Evolutionary conservation across 306 rosid genomes (phyloP).

Genomic region (Glycyrrhiza uralensis): DNA sequence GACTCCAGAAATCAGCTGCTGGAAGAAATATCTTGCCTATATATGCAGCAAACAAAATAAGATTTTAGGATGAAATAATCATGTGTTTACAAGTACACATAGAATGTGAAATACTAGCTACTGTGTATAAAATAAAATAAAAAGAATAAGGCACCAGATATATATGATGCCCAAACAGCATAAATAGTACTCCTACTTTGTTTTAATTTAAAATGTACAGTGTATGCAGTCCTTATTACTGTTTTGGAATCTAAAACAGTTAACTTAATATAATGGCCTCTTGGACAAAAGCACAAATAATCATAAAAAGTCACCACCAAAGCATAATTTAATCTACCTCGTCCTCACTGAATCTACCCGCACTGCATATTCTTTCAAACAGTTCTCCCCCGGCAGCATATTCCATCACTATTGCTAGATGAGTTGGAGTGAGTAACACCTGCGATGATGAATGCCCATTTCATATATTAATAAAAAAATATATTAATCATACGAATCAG

Average conservation of each 20-base stretch:
- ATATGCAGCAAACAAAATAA: constrained; percentile 9
- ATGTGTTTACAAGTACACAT: background rate
- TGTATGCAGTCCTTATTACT: background rate
- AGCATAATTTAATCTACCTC: constrained; percentile 51
- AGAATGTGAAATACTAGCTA: constrained; percentile 4
- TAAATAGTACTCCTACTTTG: background rate
- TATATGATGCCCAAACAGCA: constrained; percentile 1
- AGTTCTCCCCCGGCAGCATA: constrained; percentile 97
- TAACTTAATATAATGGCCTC: constrained; percentile 28
- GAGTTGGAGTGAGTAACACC: constrained; percentile 84
- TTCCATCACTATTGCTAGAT: constrained; percentile 96
- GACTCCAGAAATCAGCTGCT: constrained; percentile 94
- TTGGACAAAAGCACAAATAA: constrained; percentile 32
- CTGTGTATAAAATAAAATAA: background rate
- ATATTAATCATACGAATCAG: background rate
- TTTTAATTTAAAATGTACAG: background rate
- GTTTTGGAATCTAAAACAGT: constrained; percentile 20
- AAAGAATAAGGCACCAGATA: background rate
- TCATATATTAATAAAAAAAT: background rate
- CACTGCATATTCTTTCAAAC: constrained; percentile 88
- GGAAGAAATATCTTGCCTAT: constrained; percentile 91
- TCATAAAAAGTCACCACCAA: background rate
- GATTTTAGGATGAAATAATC: background rate
- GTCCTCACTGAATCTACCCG: constrained; percentile 96
- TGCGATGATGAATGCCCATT: constrained; percentile 24